Base-by-base conservation (phyloP, 306 rosid genomes). In the Morella rubra region DNA sequence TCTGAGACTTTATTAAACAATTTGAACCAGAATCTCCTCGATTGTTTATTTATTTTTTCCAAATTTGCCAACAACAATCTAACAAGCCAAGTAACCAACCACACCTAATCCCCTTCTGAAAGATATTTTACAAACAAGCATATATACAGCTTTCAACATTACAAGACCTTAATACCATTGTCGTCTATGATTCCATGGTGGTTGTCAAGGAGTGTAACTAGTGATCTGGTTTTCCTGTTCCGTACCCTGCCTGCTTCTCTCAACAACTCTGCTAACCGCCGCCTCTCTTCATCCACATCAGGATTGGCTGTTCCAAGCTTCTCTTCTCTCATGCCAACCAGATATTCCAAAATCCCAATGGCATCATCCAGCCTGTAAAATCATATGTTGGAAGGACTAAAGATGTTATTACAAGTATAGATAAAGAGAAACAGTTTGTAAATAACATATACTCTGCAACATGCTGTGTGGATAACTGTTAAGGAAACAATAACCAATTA, bases 301-400 rank as follows among this genome's bases (percentile, higher is more conserved):
- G 96, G 94, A 78, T 89, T 87, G 20, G 98, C 93, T 10, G 95
- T 88, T 83, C 95, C 98, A 4, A 89, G 91, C 84, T 89, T 86
- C 89, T 93, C 98, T 75, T 93, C 96, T 85, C 98, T 89, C 95
- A 91, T 85, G 32, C 94, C 94, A 76, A 93, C 91, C 18, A 91
- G 85, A 77, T 87, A 80, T 72, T 89, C 96, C 81, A 93, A 80
- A 73, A 89, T 84, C 42, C 88, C 96, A 79, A 93, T 91, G 60
- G 98, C 96, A 74, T 91, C 95, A 78, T 91, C 89, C 79, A 90
- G 85, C 83, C 96, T 93, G 84, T 45, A 47, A 66, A 84, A 42
- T 66, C 14, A 7, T 66, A 41, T 41, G 51, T 66, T 66, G 51
- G 50, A 76, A 72, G 81, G 9, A 44, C 74, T 55, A 46, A 61